These are phyloP conservation scores for Scenedesmus sp. DNA, from an alignment of 163 green algal species.

Conservation along the genomic window DNA sequence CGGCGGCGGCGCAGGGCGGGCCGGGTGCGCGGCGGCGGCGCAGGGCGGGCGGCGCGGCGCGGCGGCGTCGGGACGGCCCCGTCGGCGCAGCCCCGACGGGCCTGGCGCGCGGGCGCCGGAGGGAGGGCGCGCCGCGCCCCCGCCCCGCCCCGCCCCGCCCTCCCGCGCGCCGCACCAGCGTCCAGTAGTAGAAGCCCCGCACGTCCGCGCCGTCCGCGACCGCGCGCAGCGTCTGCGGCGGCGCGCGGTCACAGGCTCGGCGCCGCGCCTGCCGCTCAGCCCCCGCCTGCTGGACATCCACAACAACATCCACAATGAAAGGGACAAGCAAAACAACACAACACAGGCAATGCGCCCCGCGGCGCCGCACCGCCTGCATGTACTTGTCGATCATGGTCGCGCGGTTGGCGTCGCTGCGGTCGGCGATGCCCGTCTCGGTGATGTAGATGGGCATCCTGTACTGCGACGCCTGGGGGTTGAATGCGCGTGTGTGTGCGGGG, in stretches of 20 bases:
- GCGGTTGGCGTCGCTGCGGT: conserved; percentile 64
- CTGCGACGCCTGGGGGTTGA: conserved; percentile 54
- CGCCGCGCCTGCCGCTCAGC: not conserved
- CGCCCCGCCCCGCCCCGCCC: too few species aligned
- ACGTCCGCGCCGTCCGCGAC: conserved; percentile 76
- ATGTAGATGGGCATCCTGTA: conserved; percentile 87
- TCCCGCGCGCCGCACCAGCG: conserved; percentile 47
- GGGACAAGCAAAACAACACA: not conserved
- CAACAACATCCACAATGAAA: not conserved
- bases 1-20: not conserved
- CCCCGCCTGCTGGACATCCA: not conserved
- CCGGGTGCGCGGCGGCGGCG: too few species aligned
- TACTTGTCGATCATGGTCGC: conserved; percentile 61
- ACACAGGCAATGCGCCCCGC: not conserved
- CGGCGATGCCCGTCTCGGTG: conserved; percentile 87
- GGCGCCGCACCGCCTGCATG: conserved; percentile 48
- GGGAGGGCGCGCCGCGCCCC: too few species aligned
- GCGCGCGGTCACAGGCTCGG: too few species aligned
- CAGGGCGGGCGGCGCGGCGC: too few species aligned
- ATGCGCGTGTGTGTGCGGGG: too few species aligned
- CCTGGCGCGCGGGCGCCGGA: too few species aligned
- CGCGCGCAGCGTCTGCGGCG: conserved; percentile 64
- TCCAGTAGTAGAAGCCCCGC: conserved; percentile 80
- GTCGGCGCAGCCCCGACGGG: too few species aligned
- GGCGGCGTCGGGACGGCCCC: too few species aligned